Conservation (phyloP, 1,139 yeast genomes). For the Sugiyamaella grinbergsii region DNA sequence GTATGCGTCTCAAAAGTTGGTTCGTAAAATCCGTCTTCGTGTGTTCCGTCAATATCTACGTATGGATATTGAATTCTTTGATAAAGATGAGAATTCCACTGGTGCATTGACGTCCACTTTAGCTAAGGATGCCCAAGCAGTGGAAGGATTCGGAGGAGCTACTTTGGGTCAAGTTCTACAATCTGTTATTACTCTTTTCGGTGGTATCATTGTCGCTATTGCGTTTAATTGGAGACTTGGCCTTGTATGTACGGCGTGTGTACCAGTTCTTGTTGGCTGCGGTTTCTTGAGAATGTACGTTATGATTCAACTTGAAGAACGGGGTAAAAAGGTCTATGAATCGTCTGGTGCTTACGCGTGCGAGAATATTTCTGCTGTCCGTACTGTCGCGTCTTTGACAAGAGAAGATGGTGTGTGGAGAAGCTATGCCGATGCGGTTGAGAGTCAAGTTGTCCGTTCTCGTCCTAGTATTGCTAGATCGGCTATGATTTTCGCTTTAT, state of each 20-base stretch:
- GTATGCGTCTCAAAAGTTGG: conserved; percentile 37
- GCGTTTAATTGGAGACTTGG: conserved; percentile 66
- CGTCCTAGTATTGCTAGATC: conserved; percentile 37
- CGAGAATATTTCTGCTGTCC: conserved; percentile 42
- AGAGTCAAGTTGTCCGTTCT: conserved; percentile 37
- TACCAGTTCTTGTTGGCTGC: conserved; percentile 73
- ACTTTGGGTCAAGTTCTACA: conserved; percentile 78
- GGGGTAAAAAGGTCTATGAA: conserved; percentile 45
- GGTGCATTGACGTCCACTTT: conserved; percentile 84
- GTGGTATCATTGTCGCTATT: conserved; percentile 75
- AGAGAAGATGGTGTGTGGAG: conserved; percentile 42
- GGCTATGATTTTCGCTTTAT: conserved; percentile 39
- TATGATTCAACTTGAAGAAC: conserved; percentile 67
- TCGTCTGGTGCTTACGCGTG: conserved; percentile 44
- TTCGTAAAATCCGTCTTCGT: conserved; percentile 39
- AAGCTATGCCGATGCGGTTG: conserved; percentile 37
- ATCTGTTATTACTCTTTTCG: conserved; percentile 63
- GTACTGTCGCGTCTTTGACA: conserved; percentile 44
- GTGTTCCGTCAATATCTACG: conserved; percentile 49
- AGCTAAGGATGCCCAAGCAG: conserved; percentile 82
- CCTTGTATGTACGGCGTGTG: conserved; percentile 57
- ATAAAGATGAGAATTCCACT: conserved; percentile 56
- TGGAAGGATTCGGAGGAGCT: conserved; percentile 84
- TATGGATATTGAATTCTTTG: conserved; percentile 85
- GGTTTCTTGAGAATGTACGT: conserved; percentile 79